Percentiles rank a stretch among this genome's conserved stretches.
phyloP scores from a whole-genome alignment of 2,329 filamentous ascomycete species.

The Stenocarpella maydis region DNA sequence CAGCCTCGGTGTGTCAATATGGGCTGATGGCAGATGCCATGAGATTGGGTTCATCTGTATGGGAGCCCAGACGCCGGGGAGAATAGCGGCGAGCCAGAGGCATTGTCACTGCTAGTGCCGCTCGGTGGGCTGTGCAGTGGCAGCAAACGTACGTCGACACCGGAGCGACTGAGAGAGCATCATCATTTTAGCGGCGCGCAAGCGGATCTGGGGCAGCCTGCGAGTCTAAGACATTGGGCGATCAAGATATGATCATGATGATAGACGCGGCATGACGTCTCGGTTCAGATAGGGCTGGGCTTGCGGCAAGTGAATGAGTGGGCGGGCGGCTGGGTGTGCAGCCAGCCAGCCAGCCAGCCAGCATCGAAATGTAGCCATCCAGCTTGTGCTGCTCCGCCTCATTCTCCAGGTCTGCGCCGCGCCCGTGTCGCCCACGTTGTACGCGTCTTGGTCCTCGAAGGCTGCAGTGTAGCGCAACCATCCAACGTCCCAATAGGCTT shows the following conservation, averaged over 20 bases:
- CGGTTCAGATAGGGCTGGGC: conserved; percentile 15
- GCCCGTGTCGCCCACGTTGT: conserved; percentile 12
- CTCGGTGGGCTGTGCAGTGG: conserved; percentile 19
- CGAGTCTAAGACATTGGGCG: conserved; percentile 21
- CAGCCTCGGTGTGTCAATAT: conserved; percentile 24
- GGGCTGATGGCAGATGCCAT: conserved; percentile 9
- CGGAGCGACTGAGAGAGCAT: background rate
- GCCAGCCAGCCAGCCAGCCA: no score
- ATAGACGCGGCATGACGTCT: conserved; percentile 2
- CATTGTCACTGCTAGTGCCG: background rate
- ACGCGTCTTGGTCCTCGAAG: conserved; percentile 9
- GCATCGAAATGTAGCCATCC: background rate
- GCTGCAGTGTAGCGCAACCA: background rate
- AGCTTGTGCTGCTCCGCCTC: conserved; percentile 21
- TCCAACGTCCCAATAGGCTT: conserved; percentile 7
- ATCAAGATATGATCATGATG: background rate
- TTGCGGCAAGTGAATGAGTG: background rate
- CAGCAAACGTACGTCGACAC: background rate
- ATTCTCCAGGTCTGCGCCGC: conserved; percentile 14
- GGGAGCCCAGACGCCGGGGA: no score
- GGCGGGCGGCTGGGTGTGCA: no score
- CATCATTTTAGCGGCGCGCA: background rate
- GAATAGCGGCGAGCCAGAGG: no score
- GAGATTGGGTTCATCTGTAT: conserved; percentile 20
- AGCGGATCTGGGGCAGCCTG: background rate